Conservation (phyloP, 495 filamentous ascomycete genomes). For the Penicillium coffeae region DNA sequence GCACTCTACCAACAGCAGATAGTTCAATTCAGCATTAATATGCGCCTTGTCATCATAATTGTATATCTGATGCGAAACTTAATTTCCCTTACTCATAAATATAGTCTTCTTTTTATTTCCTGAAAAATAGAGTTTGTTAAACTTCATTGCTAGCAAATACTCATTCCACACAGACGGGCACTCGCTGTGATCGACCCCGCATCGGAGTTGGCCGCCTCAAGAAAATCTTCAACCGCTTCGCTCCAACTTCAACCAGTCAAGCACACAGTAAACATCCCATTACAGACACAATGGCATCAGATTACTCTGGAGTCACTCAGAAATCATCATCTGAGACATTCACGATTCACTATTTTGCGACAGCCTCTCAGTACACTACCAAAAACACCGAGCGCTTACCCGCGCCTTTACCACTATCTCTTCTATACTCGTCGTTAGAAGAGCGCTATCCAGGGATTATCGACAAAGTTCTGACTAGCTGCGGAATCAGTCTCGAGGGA, state of each 20-base stretch:
- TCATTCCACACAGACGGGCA: too few species aligned
- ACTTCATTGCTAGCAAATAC: too few species aligned
- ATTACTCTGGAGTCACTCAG: neutral
- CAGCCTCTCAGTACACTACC: constrained; percentile 67
- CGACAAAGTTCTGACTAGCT: constrained; percentile 66
- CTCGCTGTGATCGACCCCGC: constrained; percentile 6
- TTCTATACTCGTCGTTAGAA: constrained; percentile 72
- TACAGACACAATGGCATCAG: neutral
- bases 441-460: constrained; percentile 74
- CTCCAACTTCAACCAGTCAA: neutral
- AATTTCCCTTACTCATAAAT: too few species aligned
- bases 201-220: constrained; percentile 11
- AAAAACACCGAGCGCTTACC: constrained; percentile 67
- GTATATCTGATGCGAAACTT: too few species aligned
- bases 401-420: constrained; percentile 63
- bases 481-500: constrained; percentile 80
- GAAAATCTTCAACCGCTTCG: neutral
- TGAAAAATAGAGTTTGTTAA: too few species aligned
- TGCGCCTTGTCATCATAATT: too few species aligned
- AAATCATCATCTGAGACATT: constrained; percentile 40
- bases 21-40: too few species aligned
- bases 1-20: too few species aligned
- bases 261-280: too few species aligned
- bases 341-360: constrained; percentile 84
- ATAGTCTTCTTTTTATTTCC: too few species aligned